These are phyloP conservation scores for Lenwebbia sp. DNA, from an alignment of 345 rosid species.

Conservation along the genomic window DNA sequence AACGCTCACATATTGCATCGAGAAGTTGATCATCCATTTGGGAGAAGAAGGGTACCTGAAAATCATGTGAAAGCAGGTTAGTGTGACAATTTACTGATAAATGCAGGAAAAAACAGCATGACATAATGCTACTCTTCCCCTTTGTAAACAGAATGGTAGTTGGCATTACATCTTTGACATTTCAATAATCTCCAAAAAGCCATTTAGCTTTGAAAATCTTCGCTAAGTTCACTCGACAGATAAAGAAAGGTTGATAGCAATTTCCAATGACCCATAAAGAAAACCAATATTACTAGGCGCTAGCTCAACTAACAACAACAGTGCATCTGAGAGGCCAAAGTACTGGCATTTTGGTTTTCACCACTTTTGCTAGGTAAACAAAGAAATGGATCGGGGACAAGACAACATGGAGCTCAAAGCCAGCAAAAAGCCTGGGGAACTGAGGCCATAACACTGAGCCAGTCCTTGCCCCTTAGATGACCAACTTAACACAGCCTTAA, in stretches of 20 bases:
- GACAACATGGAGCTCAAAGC: neutral
- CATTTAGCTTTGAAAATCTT: neutral
- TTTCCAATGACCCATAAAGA: neutral
- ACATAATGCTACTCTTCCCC: neutral
- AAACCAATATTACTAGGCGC: neutral
- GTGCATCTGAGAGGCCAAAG: neutral
- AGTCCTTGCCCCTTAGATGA: neutral
- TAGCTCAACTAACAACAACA: neutral
- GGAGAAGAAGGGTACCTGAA: slow-evolving; percentile 86
- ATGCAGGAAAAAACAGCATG: neutral
- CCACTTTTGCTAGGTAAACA: neutral
- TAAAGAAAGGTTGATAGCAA: neutral
- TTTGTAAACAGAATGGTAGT: neutral
- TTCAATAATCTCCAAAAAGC: neutral
- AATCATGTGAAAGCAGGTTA: neutral
- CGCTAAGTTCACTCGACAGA: neutral
- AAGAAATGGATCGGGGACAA: neutral
- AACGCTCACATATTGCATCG: slow-evolving; percentile 90
- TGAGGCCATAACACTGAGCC: neutral
- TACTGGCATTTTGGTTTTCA: neutral
- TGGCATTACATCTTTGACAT: neutral
- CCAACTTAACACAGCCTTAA: neutral
- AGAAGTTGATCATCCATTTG: slow-evolving; percentile 97
- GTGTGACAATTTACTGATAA: neutral
- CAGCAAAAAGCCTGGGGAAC: neutral